phyloP scores from a whole-genome alignment of 805 yeast species.

The Yarrowia osloensis region DNA sequence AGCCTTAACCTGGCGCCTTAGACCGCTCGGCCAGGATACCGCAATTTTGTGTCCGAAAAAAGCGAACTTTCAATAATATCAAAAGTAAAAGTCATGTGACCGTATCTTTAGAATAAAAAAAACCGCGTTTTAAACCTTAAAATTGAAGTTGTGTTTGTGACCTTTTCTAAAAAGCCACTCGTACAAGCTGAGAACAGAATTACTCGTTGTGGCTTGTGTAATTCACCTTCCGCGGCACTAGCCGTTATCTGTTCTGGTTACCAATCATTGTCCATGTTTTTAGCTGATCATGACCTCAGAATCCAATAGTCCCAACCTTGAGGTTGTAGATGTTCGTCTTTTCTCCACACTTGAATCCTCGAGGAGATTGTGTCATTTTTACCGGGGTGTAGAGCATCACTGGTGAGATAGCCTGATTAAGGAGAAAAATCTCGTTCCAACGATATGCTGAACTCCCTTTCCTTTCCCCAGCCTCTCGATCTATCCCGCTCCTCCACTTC shows the following conservation, averaged over 20 bases:
- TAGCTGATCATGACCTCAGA: neutral
- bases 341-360: neutral
- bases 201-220: neutral
- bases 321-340: neutral
- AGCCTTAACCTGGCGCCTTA: slow-evolving; percentile 32
- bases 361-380: neutral
- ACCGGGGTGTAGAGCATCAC: neutral
- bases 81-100: neutral
- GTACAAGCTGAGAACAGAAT: too few species aligned
- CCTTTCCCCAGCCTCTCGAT: neutral
- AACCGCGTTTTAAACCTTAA: too few species aligned
- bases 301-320: slow-evolving; percentile 8
- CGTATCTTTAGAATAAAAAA: too few species aligned
- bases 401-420: neutral
- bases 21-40: slow-evolving; percentile 31
- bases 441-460: neutral
- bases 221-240: neutral
- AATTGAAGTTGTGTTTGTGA: too few species aligned
- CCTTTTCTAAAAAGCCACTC: too few species aligned
- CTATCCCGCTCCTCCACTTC: neutral
- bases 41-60: neutral
- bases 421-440: neutral
- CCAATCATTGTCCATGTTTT: neutral
- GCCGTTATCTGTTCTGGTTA: neutral
- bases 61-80: neutral